Percentiles rank a stretch among this genome's conserved stretches.
Conservation (phyloP, 225 moss, liverwort and hornwort genomes). For the Thuidium tamariscinum region DNA sequence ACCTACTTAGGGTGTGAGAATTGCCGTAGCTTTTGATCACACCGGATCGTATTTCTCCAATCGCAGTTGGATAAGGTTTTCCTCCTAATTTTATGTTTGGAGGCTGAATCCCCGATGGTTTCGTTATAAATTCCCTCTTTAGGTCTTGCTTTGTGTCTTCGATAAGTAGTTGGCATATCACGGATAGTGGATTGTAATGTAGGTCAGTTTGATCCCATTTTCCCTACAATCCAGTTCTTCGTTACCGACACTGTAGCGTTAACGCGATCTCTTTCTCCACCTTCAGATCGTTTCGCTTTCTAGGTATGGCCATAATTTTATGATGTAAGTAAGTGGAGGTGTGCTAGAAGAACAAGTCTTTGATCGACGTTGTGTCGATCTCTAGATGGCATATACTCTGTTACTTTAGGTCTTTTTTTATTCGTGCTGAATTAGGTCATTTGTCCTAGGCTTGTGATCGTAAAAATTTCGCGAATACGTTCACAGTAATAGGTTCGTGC, state of each 20-base stretch:
- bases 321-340: background rate
- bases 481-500: background rate
- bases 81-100: background rate
- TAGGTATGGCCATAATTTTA: background rate
- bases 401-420: background rate
- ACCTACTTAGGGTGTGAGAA: background rate
- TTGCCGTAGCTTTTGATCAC: background rate
- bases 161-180: background rate
- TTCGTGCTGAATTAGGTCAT: background rate
- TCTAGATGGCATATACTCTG: background rate
- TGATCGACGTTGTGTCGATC: background rate
- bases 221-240: background rate
- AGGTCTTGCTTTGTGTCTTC: background rate
- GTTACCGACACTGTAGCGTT: background rate
- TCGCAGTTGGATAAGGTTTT: background rate
- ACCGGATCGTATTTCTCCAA: background rate
- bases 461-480: background rate
- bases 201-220: background rate
- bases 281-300: background rate
- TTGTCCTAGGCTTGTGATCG: background rate
- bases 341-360: background rate
- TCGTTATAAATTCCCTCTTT: background rate
- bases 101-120: background rate
- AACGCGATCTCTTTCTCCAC: background rate
- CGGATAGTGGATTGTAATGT: background rate